phyloP scores from a whole-genome alignment of 1,284 basidiomycete species.

The Austroboletus olivaceoglutinosus region DNA sequence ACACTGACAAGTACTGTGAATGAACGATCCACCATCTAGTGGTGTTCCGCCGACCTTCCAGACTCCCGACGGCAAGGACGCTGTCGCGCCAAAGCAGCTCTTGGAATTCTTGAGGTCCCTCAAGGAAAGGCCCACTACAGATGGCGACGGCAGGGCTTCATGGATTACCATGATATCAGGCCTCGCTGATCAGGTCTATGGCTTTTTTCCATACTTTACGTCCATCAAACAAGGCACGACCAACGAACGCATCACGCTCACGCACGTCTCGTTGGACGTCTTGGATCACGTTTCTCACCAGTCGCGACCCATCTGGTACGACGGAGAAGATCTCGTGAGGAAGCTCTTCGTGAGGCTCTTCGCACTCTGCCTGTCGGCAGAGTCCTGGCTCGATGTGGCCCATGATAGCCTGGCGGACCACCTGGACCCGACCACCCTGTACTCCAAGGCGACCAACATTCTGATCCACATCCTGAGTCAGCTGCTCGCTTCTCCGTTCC shows the following conservation, averaged over 20 bases:
- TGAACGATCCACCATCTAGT: conserved; percentile 27
- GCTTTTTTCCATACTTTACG: conserved; percentile 47
- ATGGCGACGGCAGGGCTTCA: conserved; percentile 25
- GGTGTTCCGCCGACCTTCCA: conserved; percentile 41
- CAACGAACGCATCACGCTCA: conserved; percentile 56
- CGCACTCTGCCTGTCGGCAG: conserved; percentile 51
- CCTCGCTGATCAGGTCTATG: conserved; percentile 51
- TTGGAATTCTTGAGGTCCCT: conserved; percentile 45
- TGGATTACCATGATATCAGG: conserved; percentile 48
- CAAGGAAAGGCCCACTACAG: conserved; percentile 36
- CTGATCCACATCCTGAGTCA: conserved; percentile 38
- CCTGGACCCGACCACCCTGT: conserved; percentile 39
- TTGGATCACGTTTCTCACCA: conserved; percentile 47
- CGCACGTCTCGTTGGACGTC: conserved; percentile 52
- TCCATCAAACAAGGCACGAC: conserved; percentile 48
- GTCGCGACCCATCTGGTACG: conserved; percentile 50
- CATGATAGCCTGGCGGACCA: conserved; percentile 37
- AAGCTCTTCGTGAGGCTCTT: conserved; percentile 52
- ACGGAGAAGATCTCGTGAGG: conserved; percentile 43
- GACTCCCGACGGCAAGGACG: conserved; percentile 34
- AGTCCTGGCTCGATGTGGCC: conserved; percentile 53
- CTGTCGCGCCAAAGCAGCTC: conserved; percentile 43
- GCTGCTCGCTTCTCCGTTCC: conserved; percentile 38
- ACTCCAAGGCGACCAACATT: conserved; percentile 36
- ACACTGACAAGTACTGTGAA: conserved; percentile 9